These are phyloP conservation scores for Penicillium pancosmium DNA, from an alignment of 495 filamentous ascomycete genomes.

Conservation along the genomic window DNA sequence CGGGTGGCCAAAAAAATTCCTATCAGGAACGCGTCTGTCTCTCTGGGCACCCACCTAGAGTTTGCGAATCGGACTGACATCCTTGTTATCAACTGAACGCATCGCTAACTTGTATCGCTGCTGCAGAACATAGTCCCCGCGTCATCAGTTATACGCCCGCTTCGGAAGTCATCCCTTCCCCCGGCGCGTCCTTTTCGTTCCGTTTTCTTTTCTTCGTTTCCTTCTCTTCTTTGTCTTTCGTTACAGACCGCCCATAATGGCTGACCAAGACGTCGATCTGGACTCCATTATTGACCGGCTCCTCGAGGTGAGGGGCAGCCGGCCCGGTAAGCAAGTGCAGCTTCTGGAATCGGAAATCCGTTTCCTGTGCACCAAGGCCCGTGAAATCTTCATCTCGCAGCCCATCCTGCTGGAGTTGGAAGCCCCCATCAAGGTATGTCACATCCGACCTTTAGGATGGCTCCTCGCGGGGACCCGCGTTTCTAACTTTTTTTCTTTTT, in stretches of 20 bases:
- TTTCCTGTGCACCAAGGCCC: slow-evolving; percentile 96
- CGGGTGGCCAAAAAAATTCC: slow-evolving; percentile 12
- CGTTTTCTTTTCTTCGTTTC: slow-evolving; percentile 30
- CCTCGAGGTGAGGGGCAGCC: slow-evolving; percentile 95
- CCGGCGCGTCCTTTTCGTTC: slow-evolving; percentile 31
- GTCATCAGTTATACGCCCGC: slow-evolving; percentile 41
- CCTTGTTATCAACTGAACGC: slow-evolving; percentile 11
- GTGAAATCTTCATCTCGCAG: slow-evolving; percentile 99
- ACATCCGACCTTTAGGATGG: background rate
- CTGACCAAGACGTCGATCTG: slow-evolving; percentile 97
- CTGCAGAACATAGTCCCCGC: slow-evolving; percentile 43
- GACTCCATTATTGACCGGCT: slow-evolving; percentile 99
- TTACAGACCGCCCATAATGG: slow-evolving; percentile 66
- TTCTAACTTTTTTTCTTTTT: background rate
- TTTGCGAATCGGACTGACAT: slow-evolving; percentile 21
- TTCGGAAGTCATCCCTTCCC: slow-evolving; percentile 38
- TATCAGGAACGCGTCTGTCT: slow-evolving; percentile 33
- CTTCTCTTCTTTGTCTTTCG: slow-evolving; percentile 29
- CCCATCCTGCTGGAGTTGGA: slow-evolving; percentile 97
- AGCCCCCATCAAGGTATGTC: slow-evolving; percentile 93
- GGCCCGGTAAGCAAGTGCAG: slow-evolving; percentile 98
- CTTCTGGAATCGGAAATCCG: slow-evolving; percentile 96
- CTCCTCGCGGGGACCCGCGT: background rate
- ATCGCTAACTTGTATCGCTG: slow-evolving; percentile 20
- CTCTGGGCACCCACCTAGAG: background rate